Evolutionary conservation across 78 protist species (phyloP), one percentile per base, ranked within the genome.

Genomic region (Dictyostelium discoideum): DNA sequence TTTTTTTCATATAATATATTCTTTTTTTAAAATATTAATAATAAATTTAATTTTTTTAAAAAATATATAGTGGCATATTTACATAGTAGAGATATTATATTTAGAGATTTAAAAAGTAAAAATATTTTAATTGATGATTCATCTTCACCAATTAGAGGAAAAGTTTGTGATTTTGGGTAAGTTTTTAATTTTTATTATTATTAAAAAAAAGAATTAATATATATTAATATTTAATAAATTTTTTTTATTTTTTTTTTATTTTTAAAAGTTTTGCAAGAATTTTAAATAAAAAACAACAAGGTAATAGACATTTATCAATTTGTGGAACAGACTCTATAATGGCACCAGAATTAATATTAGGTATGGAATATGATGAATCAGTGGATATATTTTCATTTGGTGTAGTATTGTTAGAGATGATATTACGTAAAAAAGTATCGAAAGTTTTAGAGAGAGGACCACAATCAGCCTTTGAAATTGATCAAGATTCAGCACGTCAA

Each of bases 321-420:
- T 63, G 81, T 73, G 95, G 95, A 32, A 90, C 88, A 4, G 95
- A 90, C 73, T 84, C 46, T n/a, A 82, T 80, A 18, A 90, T 90
- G 95, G 88, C 88, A 82, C 95, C 95, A 20, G 87, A 80, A 32
- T 86, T 88, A 5, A 88, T 88, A 42, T 81, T 88, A 44, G 94
- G 94, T 46, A 88, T 88, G 94, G 94, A 88, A n/a, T 88, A 90
- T 72, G 95, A 90, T 54, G 95, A 90, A 50, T 14, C 77, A 42
- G 95, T 88, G 18, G 95, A 90, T 82, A 90, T 90, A 40, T 90
- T 90, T 82, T 90, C 95, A 90, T 90, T 90, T 90, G 95, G 95
- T 16, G 80, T 90, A 20, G 77, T 90, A n/a, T 39, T 90, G 16
- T 72, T 90, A 42, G 95, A 90, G 26, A 32, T 90, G 84, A 81